phyloP scores from a whole-genome alignment of 495 filamentous ascomycete species.

The Neurospora sp. region DNA sequence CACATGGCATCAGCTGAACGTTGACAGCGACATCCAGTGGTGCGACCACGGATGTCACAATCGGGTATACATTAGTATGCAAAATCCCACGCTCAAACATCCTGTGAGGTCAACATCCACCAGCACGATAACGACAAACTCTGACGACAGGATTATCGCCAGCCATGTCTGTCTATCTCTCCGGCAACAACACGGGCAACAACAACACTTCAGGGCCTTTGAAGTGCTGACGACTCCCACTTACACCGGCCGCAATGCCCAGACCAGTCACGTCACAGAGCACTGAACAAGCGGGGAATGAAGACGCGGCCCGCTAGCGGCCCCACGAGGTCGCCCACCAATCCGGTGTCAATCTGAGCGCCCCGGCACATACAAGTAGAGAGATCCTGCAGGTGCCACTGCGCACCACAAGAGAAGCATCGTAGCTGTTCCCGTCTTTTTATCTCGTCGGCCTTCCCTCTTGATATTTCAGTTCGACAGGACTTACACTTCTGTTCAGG shows the following conservation, averaged over 20 bases:
- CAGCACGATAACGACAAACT: background rate
- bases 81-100: background rate
- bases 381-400: background rate
- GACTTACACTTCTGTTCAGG: background rate
- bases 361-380: background rate
- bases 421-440: background rate
- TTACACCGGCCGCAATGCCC: background rate
- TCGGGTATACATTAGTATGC: background rate
- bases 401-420: background rate
- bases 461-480: background rate
- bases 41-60: background rate
- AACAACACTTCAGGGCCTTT: background rate
- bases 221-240: background rate
- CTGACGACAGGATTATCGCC: background rate
- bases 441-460: background rate
- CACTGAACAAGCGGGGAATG: background rate
- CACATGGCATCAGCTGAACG: background rate
- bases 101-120: background rate
- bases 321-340: background rate
- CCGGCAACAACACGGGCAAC: background rate
- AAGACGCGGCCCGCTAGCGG: background rate
- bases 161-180: background rate
- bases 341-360: background rate
- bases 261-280: background rate
- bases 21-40: background rate